phyloP scores from a whole-genome alignment of 139 green algal genomes.

The Yamagishiella unicocca region DNA sequence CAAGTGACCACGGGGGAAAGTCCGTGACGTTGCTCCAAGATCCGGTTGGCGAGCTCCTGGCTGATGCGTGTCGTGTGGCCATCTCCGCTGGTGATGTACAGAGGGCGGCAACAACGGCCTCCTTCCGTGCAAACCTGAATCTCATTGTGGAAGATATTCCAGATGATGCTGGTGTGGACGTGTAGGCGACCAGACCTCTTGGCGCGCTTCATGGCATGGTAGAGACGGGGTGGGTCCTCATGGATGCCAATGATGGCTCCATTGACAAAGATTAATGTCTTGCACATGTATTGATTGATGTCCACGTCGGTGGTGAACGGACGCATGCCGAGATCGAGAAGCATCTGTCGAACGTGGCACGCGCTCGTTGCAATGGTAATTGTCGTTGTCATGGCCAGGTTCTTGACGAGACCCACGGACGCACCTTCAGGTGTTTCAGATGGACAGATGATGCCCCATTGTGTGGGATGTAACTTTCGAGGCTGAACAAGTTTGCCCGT shows the following conservation, averaged over 20 bases:
- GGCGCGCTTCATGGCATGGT: not conserved
- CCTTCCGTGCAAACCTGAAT: constrained; percentile 21
- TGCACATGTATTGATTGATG: not conserved
- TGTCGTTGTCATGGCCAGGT: constrained; percentile 68
- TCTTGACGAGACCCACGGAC: constrained; percentile 76
- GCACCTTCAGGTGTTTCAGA: constrained; percentile 78
- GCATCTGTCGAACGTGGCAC: not conserved
- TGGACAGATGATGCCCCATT: constrained; percentile 96
- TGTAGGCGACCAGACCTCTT: not conserved
- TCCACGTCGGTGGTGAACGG: not conserved
- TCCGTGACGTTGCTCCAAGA: no score
- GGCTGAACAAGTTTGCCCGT: constrained; percentile 71
- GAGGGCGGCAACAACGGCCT: constrained; percentile 6
- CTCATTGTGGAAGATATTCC: not conserved
- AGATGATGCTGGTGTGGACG: not conserved
- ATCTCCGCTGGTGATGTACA: constrained; percentile 76
- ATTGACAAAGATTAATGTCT: constrained; percentile 75
- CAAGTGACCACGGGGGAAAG: no score
- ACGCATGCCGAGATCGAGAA: not conserved
- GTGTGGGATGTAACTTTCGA: constrained; percentile 81
- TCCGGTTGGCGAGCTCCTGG: no score
- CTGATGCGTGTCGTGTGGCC: no score
- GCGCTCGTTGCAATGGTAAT: not conserved
- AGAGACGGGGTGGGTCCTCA: not conserved
- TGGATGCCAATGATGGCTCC: constrained; percentile 44